phyloP scores from a whole-genome alignment of 129 eudicot genomes.

The Logfia minima region DNA sequence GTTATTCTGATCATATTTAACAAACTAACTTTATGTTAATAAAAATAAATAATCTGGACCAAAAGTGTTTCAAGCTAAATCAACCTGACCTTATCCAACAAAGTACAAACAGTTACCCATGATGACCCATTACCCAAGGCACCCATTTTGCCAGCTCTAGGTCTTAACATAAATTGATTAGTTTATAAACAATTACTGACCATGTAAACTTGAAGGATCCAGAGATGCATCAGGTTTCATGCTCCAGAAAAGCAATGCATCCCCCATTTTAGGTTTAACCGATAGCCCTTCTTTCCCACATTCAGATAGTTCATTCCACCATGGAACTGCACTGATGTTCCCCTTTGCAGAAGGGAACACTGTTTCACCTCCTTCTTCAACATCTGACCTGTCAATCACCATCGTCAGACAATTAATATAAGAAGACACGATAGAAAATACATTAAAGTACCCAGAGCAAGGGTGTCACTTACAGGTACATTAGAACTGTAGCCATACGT shows the following conservation, averaged over 20 bases:
- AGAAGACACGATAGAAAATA: neutral
- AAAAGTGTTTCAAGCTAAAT: neutral
- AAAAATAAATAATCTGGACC: neutral
- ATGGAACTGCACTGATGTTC: slow-evolving; percentile 67
- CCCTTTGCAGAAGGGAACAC: slow-evolving; percentile 90
- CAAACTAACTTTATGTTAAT: neutral
- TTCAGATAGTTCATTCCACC: slow-evolving; percentile 80
- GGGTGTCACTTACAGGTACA: slow-evolving; percentile 78
- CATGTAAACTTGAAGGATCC: slow-evolving; percentile 87
- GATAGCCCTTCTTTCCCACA: slow-evolving; percentile 83
- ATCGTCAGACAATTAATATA: neutral
- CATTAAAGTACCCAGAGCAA: neutral
- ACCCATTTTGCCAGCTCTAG: neutral
- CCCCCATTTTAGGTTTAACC: slow-evolving; percentile 93
- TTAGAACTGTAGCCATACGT: slow-evolving; percentile 87
- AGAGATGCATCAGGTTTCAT: slow-evolving; percentile 81
- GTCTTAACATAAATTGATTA: neutral
- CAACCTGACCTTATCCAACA: neutral
- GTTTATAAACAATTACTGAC: slow-evolving; percentile 42
- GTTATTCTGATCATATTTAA: neutral
- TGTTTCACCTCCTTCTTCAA: slow-evolving; percentile 99
- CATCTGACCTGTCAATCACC: slow-evolving; percentile 72
- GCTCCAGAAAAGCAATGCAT: slow-evolving; percentile 97
- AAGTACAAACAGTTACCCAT: neutral
- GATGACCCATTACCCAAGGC: neutral